A percentile compares a stretch with the other conserved stretches of the same genome.
phyloP scores from a whole-genome alignment of 441 rosid genomes.

The Pelargonium citronellum region DNA sequence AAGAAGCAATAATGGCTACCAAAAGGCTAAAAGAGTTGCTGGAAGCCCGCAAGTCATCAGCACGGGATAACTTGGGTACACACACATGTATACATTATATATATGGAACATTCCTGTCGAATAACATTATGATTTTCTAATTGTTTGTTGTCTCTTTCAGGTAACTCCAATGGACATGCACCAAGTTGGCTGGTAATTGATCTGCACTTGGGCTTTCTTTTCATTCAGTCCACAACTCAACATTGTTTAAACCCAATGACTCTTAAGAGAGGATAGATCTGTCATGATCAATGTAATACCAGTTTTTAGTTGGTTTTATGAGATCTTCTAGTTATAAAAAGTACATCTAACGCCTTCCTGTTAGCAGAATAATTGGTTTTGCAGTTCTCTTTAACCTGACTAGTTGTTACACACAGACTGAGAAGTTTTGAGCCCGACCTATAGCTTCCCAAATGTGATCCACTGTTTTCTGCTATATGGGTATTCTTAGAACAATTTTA shows the following conservation, averaged over 20 bases:
- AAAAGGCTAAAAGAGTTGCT: conserved; percentile 62
- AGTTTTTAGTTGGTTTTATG: conserved; percentile 11
- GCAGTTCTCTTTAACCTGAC: conserved; percentile 5
- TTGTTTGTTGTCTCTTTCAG: conserved; percentile 35
- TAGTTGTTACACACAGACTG: background rate
- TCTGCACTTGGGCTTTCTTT: conserved; percentile 15
- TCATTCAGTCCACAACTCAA: conserved; percentile 14
- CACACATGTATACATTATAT: background rate
- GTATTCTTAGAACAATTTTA: conserved; percentile 14
- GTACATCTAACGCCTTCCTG: background rate
- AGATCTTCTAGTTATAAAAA: background rate
- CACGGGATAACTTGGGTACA: conserved; percentile 42
- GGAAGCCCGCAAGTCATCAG: conserved; percentile 48
- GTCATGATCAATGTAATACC: conserved; percentile 17
- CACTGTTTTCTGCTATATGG: conserved; percentile 6
- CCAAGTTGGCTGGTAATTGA: conserved; percentile 48
- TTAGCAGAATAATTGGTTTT: background rate
- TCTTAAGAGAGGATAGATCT: conserved; percentile 8
- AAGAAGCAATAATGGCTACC: conserved; percentile 62
- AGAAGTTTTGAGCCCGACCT: conserved; percentile 5
- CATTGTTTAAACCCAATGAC: conserved; percentile 3
- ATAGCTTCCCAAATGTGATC: conserved; percentile 2
- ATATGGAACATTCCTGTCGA: background rate
- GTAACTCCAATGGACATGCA: conserved; percentile 44
- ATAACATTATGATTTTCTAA: conserved; percentile 20